Evolutionary conservation across 331 rosid genomes (phyloP).

Genomic region (Acacia pycnantha): DNA sequence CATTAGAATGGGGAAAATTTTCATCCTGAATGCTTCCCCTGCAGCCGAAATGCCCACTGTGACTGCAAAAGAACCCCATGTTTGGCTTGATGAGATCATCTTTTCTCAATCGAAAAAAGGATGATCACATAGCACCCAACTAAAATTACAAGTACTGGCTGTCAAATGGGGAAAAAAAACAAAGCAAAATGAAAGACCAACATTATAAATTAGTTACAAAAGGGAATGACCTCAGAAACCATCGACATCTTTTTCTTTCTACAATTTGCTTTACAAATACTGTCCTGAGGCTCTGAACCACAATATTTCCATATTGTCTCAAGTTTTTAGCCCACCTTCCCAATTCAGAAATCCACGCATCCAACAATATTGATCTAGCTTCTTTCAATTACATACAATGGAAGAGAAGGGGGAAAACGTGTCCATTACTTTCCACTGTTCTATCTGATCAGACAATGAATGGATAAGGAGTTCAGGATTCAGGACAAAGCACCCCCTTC

Average conservation of each 20-base stretch:
- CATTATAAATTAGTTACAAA: not conserved
- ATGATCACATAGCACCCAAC: not conserved
- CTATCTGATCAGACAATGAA: not conserved
- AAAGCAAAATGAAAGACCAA: not conserved
- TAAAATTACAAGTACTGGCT: not conserved
- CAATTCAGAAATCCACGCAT: not conserved
- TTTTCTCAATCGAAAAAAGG: not conserved
- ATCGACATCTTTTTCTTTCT: not conserved
- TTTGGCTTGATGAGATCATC: not conserved
- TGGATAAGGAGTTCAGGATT: not conserved
- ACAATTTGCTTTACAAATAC: not conserved
- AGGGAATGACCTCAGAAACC: not conserved
- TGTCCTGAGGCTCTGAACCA: not conserved
- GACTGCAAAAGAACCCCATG: not conserved
- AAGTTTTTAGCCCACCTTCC: not conserved
- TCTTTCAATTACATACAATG: not conserved
- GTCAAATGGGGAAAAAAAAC: not conserved
- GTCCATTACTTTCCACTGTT: constrained; percentile 14
- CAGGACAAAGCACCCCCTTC: not conserved
- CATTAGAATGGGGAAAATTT: not conserved
- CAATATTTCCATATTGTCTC: not conserved
- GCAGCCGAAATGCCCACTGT: not conserved
- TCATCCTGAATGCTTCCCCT: not conserved
- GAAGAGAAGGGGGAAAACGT: not conserved
- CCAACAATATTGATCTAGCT: not conserved